These are phyloP conservation scores for Xanthoconium separans DNA, from an alignment of 1,284 basidiomycete species.

Conservation along the genomic window DNA sequence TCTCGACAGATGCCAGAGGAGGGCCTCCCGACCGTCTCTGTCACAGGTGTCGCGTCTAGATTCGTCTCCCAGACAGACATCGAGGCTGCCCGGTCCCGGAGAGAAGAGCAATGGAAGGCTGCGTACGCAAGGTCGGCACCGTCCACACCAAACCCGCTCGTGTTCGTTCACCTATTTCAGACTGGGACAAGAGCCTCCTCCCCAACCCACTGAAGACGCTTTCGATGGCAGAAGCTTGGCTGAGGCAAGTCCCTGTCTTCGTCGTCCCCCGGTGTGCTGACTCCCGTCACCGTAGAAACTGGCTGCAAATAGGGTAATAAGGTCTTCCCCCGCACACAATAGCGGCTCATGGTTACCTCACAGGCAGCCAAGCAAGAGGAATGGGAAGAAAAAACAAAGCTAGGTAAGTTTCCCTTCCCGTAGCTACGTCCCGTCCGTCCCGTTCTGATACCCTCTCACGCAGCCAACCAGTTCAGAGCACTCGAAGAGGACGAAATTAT, in stretches of 20 bases:
- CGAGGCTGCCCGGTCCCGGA: constrained; percentile 71
- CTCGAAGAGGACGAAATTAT: constrained; percentile 88
- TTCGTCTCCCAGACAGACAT: constrained; percentile 80
- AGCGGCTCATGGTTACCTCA: constrained; percentile 23
- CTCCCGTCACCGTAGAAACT: constrained; percentile 59
- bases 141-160: constrained; percentile 5
- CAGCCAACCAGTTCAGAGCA: constrained; percentile 89
- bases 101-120: constrained; percentile 89
- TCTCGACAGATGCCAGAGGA: constrained; percentile 43
- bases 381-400: constrained; percentile 91
- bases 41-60: constrained; percentile 68
- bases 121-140: constrained; percentile 78
- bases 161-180: constrained; percentile 36
- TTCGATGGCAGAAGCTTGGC: constrained; percentile 89
- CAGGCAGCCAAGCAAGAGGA: constrained; percentile 89
- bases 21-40: constrained; percentile 61
- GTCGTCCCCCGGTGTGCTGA: constrained; percentile 33
- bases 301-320: constrained; percentile 76
- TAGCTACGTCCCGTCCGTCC: constrained; percentile 6
- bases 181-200: constrained; percentile 86
- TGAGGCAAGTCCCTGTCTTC: constrained; percentile 59
- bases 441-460: constrained; percentile 4
- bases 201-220: constrained; percentile 67
- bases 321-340: constrained; percentile 18
- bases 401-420: constrained; percentile 47